Evolutionary conservation across 2,329 filamentous ascomycete species (phyloP).

Genomic region (Aureobasidium pullulans): DNA sequence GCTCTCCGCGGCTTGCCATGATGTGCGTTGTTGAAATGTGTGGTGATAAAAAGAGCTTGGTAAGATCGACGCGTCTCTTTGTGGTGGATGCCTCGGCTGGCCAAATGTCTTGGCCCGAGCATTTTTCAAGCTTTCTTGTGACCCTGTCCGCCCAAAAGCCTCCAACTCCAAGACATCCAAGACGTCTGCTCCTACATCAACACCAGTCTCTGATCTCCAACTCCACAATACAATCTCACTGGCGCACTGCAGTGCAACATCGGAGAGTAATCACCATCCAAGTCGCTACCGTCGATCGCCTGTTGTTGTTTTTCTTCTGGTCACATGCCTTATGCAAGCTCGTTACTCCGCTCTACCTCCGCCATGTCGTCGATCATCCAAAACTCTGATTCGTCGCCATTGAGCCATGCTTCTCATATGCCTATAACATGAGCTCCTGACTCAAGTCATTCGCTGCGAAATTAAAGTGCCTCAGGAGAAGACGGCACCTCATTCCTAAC

Average conservation of each 20-base stretch:
- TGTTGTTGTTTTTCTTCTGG: background rate
- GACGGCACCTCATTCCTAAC: constrained; percentile 9
- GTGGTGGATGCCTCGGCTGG: background rate
- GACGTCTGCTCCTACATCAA: background rate
- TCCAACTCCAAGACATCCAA: background rate
- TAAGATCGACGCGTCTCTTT: background rate
- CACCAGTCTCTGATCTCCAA: background rate
- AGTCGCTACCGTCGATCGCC: background rate
- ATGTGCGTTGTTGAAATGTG: background rate
- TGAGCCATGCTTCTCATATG: background rate
- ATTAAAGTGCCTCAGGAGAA: constrained; percentile 1
- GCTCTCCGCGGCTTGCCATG: constrained; percentile 15
- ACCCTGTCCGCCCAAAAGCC: background rate
- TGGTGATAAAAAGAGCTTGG: background rate
- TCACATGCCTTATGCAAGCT: constrained; percentile 5
- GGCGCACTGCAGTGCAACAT: constrained; percentile 8
- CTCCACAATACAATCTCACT: background rate
- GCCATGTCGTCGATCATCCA: constrained; percentile 6
- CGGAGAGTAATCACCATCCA: background rate
- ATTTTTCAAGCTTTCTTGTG: constrained; percentile 7
- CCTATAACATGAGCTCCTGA: background rate
- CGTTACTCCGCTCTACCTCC: constrained; percentile 3
- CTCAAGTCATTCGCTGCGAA: constrained; percentile 2
- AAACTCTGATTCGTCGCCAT: constrained; percentile 1
- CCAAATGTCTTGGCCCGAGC: constrained; percentile 7